Percentiles rank a stretch among this genome's conserved stretches.
These are phyloP conservation scores for Cryptosporidium baileyi DNA, from an alignment of 169 alveolate genomes.

Conservation along the genomic window DNA sequence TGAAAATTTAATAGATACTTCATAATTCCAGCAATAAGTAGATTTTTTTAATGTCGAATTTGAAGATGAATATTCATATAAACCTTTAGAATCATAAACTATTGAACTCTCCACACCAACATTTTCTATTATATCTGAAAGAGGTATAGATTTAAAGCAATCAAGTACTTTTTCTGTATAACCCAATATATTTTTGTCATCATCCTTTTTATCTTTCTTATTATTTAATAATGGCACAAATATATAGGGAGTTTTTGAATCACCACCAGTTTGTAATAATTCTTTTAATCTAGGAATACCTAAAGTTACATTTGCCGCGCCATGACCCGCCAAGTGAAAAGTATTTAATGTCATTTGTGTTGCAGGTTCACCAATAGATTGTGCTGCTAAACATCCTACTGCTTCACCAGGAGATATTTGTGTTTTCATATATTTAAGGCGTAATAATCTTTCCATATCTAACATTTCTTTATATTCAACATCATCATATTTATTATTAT, in stretches of 20 bases:
- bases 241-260: constrained; percentile 64
- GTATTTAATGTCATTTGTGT: constrained; percentile 99
- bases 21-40: constrained; percentile 85
- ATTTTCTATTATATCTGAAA: constrained; percentile 49
- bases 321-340: constrained; percentile 99
- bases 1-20: constrained; percentile 84
- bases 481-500: constrained; percentile 23
- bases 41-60: too few relatives aligned
- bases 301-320: constrained; percentile 98
- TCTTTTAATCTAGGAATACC: constrained; percentile 99
- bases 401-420: constrained; percentile 97
- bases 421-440: constrained; percentile 83
- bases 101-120: constrained; percentile 66
- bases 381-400: constrained; percentile 98
- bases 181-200: not conserved
- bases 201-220: not conserved
- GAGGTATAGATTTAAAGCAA: constrained; percentile 46
- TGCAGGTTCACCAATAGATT: constrained; percentile 99
- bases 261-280: constrained; percentile 85
- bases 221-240: constrained; percentile 23
- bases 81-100: not conserved
- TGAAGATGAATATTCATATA: not conserved
- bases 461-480: constrained; percentile 72
- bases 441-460: constrained; percentile 64
- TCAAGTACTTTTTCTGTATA: constrained; percentile 39